Evolutionary conservation across 2,329 filamentous ascomycete species (phyloP), one percentile per base, ranked within the genome.

Genomic region (Massarina eburnea): DNA sequence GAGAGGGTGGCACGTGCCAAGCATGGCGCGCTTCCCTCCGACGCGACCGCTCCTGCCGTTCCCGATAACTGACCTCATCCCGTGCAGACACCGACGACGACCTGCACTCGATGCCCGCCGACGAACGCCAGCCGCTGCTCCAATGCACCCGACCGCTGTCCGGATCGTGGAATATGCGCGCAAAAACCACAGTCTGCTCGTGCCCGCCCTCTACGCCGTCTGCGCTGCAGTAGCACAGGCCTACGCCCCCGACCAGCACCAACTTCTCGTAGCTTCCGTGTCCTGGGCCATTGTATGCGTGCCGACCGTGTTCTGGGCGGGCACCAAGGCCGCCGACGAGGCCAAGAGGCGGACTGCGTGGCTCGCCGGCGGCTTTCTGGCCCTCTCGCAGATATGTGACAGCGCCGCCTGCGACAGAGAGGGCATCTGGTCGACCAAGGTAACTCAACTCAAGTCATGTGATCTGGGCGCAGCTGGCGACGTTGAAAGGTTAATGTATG

Each of bases 381-480:
- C 70, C 9, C 54, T 77, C 39, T 64, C 71, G 19, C 61, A 64
- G 30, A 61, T 76, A 29, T 76, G 74, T 61, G 73, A 76, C 50
- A 55, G 73, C 43, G 68, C 67, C 17, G 70, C 72, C n/a, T 67
- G 69, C 51, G 71, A 74, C 49, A 69, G 67, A 41, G 62, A 69
- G 48, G 71, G 69, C 32, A 67, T 74, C n/a, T 71, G 72, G 68
- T 71, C 71, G 63, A 71, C 70, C 18, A 75, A 77, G 71, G 75
- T 76, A 57, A 34, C 10, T 18, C 20, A n/a, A 7, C 27, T 19
- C 33, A 32, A 34, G 20, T 57, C 26, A 43, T 44, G 39, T 18
- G 19, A 3, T 5, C 3, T 37, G 34, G 19, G 6, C 12, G 19
- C 21, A 34, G 15, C 10, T 17, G 3, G 18, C 19, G 24, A 26